A percentile compares a stretch with the other conserved stretches of the same genome.
Conservation (phyloP, 441 rosid genomes). For the Dalechampia spathulata region DNA sequence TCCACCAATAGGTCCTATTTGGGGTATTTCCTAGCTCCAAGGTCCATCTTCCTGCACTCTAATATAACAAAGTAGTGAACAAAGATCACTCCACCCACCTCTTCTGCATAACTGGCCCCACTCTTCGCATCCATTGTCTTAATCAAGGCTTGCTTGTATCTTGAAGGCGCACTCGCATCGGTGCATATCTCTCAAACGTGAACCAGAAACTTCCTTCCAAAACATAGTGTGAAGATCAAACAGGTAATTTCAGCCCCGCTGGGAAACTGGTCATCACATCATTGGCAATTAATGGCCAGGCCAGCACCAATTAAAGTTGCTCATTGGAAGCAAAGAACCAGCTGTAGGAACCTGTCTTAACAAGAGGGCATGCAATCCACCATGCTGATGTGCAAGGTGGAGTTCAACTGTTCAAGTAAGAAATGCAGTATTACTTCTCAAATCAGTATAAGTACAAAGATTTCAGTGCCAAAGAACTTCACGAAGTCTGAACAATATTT, state of each 20-base stretch:
- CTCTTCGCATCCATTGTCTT: conserved; percentile 12
- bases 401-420: conserved; percentile 15
- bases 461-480: conserved; percentile 14
- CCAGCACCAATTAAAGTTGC: conserved; percentile 1
- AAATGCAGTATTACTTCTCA: conserved; percentile 21
- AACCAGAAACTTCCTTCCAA: conserved; percentile 9
- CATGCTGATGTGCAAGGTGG: conserved; percentile 21
- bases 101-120: conserved; percentile 17
- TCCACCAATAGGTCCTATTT: conserved; percentile 8
- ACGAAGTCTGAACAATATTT: conserved; percentile 9
- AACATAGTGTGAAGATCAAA: conserved; percentile 9
- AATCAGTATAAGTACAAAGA: conserved; percentile 19
- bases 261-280: background rate
- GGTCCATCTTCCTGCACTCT: conserved; percentile 11
- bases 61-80: conserved; percentile 5
- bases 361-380: conserved; percentile 24
- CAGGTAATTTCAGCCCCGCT: conserved; percentile 12
- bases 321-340: conserved; percentile 8
- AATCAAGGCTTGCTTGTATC: conserved; percentile 17
- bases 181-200: conserved; percentile 15
- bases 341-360: conserved; percentile 13
- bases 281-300: conserved; percentile 5
- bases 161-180: conserved; percentile 13
- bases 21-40: conserved; percentile 5
- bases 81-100: conserved; percentile 27